phyloP scores from a whole-genome alignment of 345 rosid genomes.

The Citropsis articulata region DNA sequence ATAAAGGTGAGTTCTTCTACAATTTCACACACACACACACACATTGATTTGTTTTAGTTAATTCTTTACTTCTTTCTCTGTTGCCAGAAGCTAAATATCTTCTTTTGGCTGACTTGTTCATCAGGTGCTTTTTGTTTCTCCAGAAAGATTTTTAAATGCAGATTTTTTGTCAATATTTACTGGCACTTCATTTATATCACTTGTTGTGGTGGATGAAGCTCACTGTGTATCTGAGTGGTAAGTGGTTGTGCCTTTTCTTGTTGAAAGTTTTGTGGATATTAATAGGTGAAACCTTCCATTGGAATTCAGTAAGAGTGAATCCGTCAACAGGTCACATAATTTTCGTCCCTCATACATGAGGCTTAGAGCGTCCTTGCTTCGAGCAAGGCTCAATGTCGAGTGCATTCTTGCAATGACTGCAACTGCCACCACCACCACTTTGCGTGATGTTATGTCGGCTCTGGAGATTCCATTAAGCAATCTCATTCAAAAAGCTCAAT shows the following conservation, averaged over 20 bases:
- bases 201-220: conserved; percentile 96
- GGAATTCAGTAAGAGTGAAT: conserved; percentile 1
- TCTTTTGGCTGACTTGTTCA: conserved; percentile 3
- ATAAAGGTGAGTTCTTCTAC: conserved; percentile 50
- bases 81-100: conserved; percentile 6
- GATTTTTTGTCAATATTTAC: conserved; percentile 71
- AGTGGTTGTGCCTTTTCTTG: conserved; percentile 25
- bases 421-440: conserved; percentile 72
- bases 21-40: not conserved
- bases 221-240: conserved; percentile 98
- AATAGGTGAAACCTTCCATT: not conserved
- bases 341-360: conserved; percentile 97
- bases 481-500: conserved; percentile 63
- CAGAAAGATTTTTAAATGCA: conserved; percentile 77
- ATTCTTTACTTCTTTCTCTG: not conserved
- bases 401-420: conserved; percentile 98
- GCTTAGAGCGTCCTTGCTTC: conserved; percentile 83
- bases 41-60: not conserved
- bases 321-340: conserved; percentile 80
- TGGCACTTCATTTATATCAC: conserved; percentile 46
- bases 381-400: conserved; percentile 51
- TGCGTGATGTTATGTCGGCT: conserved; percentile 80
- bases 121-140: conserved; percentile 97
- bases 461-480: conserved; percentile 77
- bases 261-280: not conserved